These are phyloP conservation scores for Botryotinia narcissicola DNA, from an alignment of 2,329 filamentous ascomycete genomes.

Conservation along the genomic window DNA sequence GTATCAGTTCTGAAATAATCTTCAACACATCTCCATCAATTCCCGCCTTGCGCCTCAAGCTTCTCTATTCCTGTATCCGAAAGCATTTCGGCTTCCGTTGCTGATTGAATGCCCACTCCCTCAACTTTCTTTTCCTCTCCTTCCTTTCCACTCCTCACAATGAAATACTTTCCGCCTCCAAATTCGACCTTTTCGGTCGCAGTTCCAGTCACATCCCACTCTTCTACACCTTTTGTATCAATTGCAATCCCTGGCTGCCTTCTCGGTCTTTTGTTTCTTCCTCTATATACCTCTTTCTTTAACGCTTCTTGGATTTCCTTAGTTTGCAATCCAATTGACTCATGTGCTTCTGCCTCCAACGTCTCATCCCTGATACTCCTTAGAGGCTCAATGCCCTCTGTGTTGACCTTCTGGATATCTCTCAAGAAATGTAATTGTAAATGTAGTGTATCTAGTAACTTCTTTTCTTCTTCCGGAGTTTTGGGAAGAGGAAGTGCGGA, in stretches of 20 bases:
- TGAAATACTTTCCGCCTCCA: slow-evolving; percentile 38
- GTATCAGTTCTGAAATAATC: slow-evolving; percentile 8
- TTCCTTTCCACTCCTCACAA: slow-evolving; percentile 38
- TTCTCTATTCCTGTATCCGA: not conserved
- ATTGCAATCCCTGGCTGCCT: slow-evolving; percentile 27
- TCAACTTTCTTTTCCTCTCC: not conserved
- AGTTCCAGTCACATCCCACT: slow-evolving; percentile 37
- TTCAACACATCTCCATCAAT: not conserved
- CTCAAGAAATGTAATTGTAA: slow-evolving; percentile 90
- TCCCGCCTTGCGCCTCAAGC: not conserved
- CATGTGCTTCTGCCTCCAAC: slow-evolving; percentile 49
- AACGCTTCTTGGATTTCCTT: slow-evolving; percentile 49
- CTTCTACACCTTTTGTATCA: slow-evolving; percentile 28
- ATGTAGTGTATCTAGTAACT: slow-evolving; percentile 72
- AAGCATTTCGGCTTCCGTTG: not conserved
- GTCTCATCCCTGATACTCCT: slow-evolving; percentile 81
- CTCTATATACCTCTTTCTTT: slow-evolving; percentile 58
- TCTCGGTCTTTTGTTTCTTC: slow-evolving; percentile 41
- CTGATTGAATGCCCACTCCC: not conserved
- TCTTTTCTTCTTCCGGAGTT: slow-evolving; percentile 58
- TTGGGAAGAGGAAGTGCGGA: slow-evolving; percentile 79
- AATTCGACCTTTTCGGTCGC: slow-evolving; percentile 36
- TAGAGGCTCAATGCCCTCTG: slow-evolving; percentile 68
- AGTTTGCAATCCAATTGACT: slow-evolving; percentile 53
- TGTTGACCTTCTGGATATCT: slow-evolving; percentile 77